Evolutionary conservation across 805 yeast genomes (phyloP), one percentile per base, ranked within the genome.

Genomic region (Metschnikowia peoriensis): DNA sequence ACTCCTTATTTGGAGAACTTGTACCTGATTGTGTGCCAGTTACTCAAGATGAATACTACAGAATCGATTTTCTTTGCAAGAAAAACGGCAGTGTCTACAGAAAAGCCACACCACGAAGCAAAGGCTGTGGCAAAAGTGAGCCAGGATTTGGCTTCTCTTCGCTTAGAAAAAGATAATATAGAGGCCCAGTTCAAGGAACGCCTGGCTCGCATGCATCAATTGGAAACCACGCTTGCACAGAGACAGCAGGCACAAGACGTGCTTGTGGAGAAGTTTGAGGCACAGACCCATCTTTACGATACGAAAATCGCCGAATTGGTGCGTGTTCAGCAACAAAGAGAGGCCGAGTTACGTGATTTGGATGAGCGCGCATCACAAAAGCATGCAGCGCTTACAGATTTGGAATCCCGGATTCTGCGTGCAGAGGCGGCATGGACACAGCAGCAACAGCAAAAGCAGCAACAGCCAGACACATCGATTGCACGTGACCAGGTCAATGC

Each of bases 1-100:
- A 89, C 97, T 0, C 97, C 97, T 1, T 92, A 92, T 66, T 75
- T 92, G 66, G 97, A 92, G 70, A 89, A 89, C 60, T 71, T 89
- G 52, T 92, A 89, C 66, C 90, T 96, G 2, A 79, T 84, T 49
- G 73, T 87, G 75, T 83, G 88, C 57, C 92, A 87, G 65, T 78
- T 75, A 49, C 77, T 74, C 50, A 77, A 74, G 53, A 69, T 80
- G 53, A 84, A 83, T 55, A 61, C 60, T 11, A 54, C 60, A 2
- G 50, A 55, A 14, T 67, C 73, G 8, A 55, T 67, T 1, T 72
- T 73, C 49, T 73, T 72, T 54, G 53, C 56, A 12, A 63, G 77
- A 51, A 62, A 52, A 14, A 16, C 48, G n/a, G 49, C 58, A 17
- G 35, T 12, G 14, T 6, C 35, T 22, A 22, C 22, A 22, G 22